phyloP scores from a whole-genome alignment of 768 basidiomycete species.

The Mycena olivaceomarginata region DNA sequence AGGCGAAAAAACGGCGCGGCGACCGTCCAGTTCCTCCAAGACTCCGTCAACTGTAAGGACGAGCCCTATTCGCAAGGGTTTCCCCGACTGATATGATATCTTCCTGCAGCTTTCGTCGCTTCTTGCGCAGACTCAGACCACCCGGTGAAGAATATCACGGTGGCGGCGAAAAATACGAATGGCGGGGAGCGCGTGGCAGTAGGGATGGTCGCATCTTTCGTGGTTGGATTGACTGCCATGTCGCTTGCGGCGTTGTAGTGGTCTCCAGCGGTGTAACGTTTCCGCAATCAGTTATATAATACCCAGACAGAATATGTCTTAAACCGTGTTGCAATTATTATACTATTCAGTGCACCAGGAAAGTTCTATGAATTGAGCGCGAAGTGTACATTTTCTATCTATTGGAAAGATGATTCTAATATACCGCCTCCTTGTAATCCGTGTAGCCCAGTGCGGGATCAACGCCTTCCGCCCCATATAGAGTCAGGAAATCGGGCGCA shows the following conservation, averaged over 20 bases:
- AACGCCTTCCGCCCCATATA: background rate
- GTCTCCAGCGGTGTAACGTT: background rate
- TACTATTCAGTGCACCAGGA: no score
- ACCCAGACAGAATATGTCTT: background rate
- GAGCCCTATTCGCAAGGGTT: no score
- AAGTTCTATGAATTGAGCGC: no score
- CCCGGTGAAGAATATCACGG: conserved; percentile 31
- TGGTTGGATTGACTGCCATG: background rate
- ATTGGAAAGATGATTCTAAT: background rate
- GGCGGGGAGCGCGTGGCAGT: conserved; percentile 13
- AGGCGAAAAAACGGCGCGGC: conserved; percentile 18
- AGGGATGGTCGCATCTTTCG: conserved; percentile 1
- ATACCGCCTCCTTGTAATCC: background rate
- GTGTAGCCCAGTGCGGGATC: background rate
- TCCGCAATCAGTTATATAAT: background rate
- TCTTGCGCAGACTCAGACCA: conserved; percentile 1
- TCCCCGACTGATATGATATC: background rate
- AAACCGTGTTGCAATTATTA: background rate
- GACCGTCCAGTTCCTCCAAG: conserved; percentile 8
- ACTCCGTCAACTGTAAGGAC: conserved; percentile 20
- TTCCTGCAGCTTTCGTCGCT: conserved; percentile 6
- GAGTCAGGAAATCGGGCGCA: background rate
- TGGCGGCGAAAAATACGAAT: conserved; percentile 10
- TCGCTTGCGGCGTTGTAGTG: conserved; percentile 8
- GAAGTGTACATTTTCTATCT: no score